Percentiles rank a stretch among this genome's conserved stretches.
Conservation (phyloP, 495 filamentous ascomycete genomes). For the Hypoxylon crocopeplum region DNA sequence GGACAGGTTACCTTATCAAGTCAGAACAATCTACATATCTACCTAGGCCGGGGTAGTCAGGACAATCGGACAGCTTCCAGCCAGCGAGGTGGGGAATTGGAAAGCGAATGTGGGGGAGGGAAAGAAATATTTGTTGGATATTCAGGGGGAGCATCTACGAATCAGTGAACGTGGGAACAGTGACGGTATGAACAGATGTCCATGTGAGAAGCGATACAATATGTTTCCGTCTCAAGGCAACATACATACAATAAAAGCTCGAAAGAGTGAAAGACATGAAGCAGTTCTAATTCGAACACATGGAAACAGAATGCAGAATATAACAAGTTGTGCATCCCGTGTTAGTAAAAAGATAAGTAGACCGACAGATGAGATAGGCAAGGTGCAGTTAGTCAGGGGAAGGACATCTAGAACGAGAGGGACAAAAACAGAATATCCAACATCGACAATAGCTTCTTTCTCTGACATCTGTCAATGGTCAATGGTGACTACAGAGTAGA, state of each 20-base stretch:
- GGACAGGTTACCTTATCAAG: constrained; percentile 19
- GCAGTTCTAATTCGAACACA: no score
- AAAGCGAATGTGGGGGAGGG: constrained; percentile 17
- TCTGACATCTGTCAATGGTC: no score
- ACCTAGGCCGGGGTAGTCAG: no score
- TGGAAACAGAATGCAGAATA: no score
- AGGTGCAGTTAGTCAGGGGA: not conserved
- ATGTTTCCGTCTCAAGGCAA: no score
- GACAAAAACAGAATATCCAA: not conserved
- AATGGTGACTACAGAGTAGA: no score
- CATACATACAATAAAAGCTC: no score
- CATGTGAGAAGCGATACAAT: no score
- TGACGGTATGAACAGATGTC: no score
- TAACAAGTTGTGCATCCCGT: no score
- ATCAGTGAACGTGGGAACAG: not conserved
- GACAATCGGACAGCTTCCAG: constrained; percentile 35
- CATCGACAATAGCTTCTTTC: not conserved
- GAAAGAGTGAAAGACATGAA: no score
- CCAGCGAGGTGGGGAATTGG: constrained; percentile 4
- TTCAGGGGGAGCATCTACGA: not conserved
- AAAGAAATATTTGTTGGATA: not conserved
- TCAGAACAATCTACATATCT: no score
- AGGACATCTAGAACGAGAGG: constrained; percentile 22
- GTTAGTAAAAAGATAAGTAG: constrained; percentile 13
- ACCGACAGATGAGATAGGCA: constrained; percentile 10